phyloP scores from a whole-genome alignment of 1,139 yeast genomes.

The Tardiomyces blankii region DNA sequence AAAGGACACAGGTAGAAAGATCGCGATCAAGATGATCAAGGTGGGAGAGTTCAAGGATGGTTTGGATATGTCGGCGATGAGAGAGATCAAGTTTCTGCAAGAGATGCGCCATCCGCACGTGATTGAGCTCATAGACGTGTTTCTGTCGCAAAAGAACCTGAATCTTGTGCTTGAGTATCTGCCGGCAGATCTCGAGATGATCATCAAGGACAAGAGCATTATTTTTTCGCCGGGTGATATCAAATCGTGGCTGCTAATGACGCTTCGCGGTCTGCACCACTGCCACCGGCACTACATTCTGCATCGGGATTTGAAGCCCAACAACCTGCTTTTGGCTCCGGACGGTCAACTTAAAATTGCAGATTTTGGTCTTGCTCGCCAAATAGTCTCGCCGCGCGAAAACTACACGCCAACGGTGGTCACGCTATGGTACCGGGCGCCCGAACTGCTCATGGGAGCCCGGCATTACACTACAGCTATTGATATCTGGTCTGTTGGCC shows the following conservation, averaged over 20 bases:
- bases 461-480: constrained; percentile 79
- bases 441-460: constrained; percentile 84
- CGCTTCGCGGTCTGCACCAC: constrained; percentile 86
- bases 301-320: constrained; percentile 51
- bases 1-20: constrained; percentile 40
- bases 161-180: constrained; percentile 84
- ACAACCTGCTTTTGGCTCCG: constrained; percentile 74
- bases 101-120: constrained; percentile 77
- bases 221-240: constrained; percentile 81
- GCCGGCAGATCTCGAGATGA: constrained; percentile 83
- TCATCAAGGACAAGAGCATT: constrained; percentile 69
- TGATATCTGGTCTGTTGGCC: constrained; percentile 92
- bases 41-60: constrained; percentile 94
- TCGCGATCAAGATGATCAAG: constrained; percentile 93
- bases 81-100: constrained; percentile 90
- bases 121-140: constrained; percentile 80
- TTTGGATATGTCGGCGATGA: constrained; percentile 89
- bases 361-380: constrained; percentile 92
- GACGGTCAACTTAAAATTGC: constrained; percentile 84
- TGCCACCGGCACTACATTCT: constrained; percentile 85
- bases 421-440: constrained; percentile 95
- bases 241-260: constrained; percentile 91
- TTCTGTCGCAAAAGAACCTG: constrained; percentile 56
- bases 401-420: constrained; percentile 83
- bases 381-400: constrained; percentile 70